These are phyloP conservation scores for Aquilaria agallochum DNA, from an alignment of 441 rosid species.

Conservation along the genomic window DNA sequence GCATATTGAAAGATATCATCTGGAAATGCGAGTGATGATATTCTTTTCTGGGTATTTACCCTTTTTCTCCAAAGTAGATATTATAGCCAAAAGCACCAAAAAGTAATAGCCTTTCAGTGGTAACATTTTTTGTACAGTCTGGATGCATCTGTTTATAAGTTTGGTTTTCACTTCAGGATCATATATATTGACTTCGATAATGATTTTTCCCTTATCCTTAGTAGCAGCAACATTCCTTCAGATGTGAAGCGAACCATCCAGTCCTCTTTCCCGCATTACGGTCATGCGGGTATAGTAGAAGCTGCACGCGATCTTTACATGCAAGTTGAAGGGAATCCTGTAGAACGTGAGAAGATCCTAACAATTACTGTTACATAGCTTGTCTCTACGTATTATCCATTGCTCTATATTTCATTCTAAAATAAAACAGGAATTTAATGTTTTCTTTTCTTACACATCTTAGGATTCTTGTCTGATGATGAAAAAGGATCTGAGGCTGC, in stretches of 20 bases:
- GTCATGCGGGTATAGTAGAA: conserved; percentile 78
- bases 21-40: no score
- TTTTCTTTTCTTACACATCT: conserved; percentile 3
- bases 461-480: conserved; percentile 14
- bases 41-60: no score
- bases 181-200: neutral
- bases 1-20: no score
- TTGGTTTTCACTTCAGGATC: neutral
- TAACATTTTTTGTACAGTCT: neutral
- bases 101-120: neutral
- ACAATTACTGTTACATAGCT: neutral
- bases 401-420: no score
- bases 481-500: conserved; percentile 36
- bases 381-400: no score
- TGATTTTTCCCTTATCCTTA: conserved; percentile 20
- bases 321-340: conserved; percentile 75
- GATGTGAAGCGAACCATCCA: conserved; percentile 35
- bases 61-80: no score
- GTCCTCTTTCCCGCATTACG: conserved; percentile 69
- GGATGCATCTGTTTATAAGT: no score
- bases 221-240: conserved; percentile 31
- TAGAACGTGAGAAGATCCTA: conserved; percentile 28
- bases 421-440: neutral
- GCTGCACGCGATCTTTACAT: conserved; percentile 76
- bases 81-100: no score